Evolutionary conservation across 1,284 basidiomycete species (phyloP), one percentile per base, ranked within the genome.

Genomic region (Schizophyllum commune): DNA sequence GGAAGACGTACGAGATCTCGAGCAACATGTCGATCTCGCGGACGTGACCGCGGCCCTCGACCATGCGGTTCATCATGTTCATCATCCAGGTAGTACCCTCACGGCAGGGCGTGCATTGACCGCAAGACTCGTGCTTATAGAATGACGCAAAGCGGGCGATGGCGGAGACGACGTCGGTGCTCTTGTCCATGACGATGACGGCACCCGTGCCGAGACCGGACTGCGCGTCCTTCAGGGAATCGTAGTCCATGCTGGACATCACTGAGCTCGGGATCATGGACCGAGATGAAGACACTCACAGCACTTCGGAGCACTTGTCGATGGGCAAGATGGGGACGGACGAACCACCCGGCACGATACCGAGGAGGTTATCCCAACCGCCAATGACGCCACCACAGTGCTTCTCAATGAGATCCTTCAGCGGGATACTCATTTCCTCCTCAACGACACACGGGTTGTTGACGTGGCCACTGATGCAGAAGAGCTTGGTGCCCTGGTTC

Each of bases 61-160:
- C 89, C 75, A 95, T 84, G 59, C 94, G 87, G 72, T 94, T 85
- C 94, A 97, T 97, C 92, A 97, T 96, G 77, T 97, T 96, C 85
- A 91, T 92, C 91, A 98, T 93, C 95, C 95, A 97, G 0, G 93
- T 96, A 2, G 95, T 97, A 57, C 95, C 95, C 73, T 97, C 95
- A 68, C 95, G 82, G 75, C 96, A 98, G 1, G 96, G 96, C 5
- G 96, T 98, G 73, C 96, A 99, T 75, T 98, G 97, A 21, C 97
- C 97, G 70, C 96, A 99, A 4, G 94, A 96, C 75, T 98, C 97
- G 79, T 98, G 96, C 77, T 98, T 97, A 82, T 97, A 97, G 78
- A 97, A 96, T 81, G 89, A 58, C 19, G 53, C 81, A 79, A 98
- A 98, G 56, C 96, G 89, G 11, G 96, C 91, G 68, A 98, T 98